phyloP scores from a whole-genome alignment of 495 filamentous ascomycete species.

The Aspergillus leporis region DNA sequence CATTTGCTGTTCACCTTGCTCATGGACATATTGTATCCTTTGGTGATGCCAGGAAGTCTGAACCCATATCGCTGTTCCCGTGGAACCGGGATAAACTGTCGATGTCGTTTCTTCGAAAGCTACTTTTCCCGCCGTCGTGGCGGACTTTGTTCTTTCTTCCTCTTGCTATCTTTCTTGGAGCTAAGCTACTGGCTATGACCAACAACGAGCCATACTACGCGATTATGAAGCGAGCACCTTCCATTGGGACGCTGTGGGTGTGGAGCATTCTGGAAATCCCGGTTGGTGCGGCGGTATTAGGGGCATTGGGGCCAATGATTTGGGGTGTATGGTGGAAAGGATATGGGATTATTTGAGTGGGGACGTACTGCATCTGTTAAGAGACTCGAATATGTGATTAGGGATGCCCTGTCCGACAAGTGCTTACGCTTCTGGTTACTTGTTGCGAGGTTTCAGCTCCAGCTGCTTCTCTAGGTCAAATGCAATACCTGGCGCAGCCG shows the following conservation, averaged over 20 bases:
- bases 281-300: conserved; percentile 60
- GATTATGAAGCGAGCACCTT: conserved; percentile 88
- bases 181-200: conserved; percentile 76
- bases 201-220: conserved; percentile 79
- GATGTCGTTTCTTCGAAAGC: conserved; percentile 30
- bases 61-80: conserved; percentile 30
- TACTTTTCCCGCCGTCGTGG: conserved; percentile 38
- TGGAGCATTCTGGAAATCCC: conserved; percentile 90
- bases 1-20: conserved; percentile 45
- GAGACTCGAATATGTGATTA: not conserved
- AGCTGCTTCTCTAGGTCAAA: not conserved
- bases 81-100: conserved; percentile 32
- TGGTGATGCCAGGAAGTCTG: conserved; percentile 6
- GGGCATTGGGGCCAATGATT: conserved; percentile 51
- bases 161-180: conserved; percentile 65
- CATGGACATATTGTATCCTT: conserved; percentile 47
- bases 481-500: not conserved
- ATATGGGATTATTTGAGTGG: conserved; percentile 53
- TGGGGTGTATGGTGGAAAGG: conserved; percentile 72
- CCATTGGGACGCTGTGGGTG: conserved; percentile 88
- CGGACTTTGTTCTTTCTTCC: conserved; percentile 42
- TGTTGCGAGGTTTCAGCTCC: not conserved
- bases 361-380: not conserved
- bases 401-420: not conserved
- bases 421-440: not conserved